Percentiles rank a stretch among this genome's conserved stretches.
Conservation (phyloP, 108 stramenopile genomes). For the Mayamaea pseudoterrestris region DNA sequence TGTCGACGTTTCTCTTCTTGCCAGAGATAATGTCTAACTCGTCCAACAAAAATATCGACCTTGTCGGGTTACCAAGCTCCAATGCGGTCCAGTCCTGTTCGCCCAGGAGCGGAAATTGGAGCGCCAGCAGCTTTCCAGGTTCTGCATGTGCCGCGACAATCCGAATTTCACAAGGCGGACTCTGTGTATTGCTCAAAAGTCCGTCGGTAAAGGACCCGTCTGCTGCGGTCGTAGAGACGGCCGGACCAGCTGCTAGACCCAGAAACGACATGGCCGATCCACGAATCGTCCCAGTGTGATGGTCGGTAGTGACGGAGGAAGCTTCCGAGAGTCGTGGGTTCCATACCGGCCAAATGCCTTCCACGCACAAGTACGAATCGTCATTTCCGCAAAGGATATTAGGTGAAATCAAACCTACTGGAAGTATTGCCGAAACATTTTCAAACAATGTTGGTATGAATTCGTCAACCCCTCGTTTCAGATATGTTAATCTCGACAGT, state of each 20-base stretch:
- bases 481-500: conserved; percentile 58
- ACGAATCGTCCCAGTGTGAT: conserved; percentile 19
- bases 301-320: conserved; percentile 6
- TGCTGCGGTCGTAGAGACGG: conserved; percentile 14
- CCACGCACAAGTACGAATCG: conserved; percentile 34
- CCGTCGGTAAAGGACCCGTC: conserved; percentile 23
- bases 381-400: conserved; percentile 37
- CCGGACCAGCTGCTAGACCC: conserved; percentile 30
- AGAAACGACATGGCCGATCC: conserved; percentile 50
- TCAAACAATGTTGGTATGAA: conserved; percentile 73
- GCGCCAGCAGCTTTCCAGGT: conserved; percentile 30
- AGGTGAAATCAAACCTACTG: no score
- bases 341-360: conserved; percentile 81
- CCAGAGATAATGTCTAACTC: no score
- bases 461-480: conserved; percentile 65
- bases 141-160: conserved; percentile 41
- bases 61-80: no score
- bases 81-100: conserved; percentile 71
- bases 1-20: no score
- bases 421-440: conserved; percentile 71
- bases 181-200: conserved; percentile 52
- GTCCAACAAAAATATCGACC: no score
- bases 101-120: conserved; percentile 79
- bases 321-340: conserved; percentile 48
- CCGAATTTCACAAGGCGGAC: conserved; percentile 67